phyloP scores from a whole-genome alignment of 163 green algal genomes.

The Scenedesmus sp. region DNA sequence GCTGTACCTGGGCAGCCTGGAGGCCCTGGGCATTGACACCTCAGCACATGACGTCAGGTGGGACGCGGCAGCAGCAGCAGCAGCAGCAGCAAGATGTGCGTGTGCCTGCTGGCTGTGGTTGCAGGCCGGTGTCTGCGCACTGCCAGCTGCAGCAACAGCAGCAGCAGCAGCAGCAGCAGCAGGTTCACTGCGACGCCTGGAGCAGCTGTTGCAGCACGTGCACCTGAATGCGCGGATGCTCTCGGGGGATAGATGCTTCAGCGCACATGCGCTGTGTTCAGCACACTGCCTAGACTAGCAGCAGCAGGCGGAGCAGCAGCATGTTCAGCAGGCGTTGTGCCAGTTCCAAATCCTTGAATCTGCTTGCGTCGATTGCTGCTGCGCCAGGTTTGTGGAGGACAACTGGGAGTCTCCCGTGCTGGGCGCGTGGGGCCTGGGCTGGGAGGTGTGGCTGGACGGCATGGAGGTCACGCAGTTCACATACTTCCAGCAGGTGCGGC shows the following conservation, averaged over 20 bases:
- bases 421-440: constrained; percentile 94
- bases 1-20: constrained; percentile 94
- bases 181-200: too few species aligned
- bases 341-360: too few species aligned
- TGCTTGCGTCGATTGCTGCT: not conserved
- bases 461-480: constrained; percentile 98
- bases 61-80: not conserved
- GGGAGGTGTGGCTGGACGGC: constrained; percentile 94
- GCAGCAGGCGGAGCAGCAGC: not conserved
- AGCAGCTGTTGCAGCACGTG: too few species aligned
- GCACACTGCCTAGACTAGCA: too few species aligned
- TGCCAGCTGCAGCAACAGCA: too few species aligned
- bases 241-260: too few species aligned
- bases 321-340: not conserved
- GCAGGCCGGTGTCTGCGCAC: too few species aligned
- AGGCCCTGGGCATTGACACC: constrained; percentile 93
- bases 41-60: constrained; percentile 50
- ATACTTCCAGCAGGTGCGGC: constrained; percentile 94
- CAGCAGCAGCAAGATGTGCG: not conserved
- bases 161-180: too few species aligned
- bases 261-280: too few species aligned
- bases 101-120: too few species aligned
- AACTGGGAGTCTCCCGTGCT: constrained; percentile 99
- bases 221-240: too few species aligned
- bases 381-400: constrained; percentile 94